Conservation (phyloP, 1,284 basidiomycete species). For the Fomes fomentarius region DNA sequence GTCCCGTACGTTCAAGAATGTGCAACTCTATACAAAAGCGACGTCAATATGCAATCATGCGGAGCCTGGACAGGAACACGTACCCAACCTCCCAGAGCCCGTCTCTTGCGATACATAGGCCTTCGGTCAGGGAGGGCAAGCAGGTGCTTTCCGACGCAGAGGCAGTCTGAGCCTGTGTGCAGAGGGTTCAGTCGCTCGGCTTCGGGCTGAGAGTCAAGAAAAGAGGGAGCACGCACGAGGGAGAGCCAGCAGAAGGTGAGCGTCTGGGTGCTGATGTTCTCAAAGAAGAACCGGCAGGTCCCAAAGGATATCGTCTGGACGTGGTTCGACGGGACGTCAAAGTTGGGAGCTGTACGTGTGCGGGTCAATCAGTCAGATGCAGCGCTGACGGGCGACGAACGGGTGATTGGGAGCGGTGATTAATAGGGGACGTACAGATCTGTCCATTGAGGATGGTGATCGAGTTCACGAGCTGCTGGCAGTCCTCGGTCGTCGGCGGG, state of each 20-base stretch:
- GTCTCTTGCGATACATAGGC: conserved; percentile 21
- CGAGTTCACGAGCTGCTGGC: conserved; percentile 28
- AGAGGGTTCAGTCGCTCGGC: no score
- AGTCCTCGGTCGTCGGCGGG: conserved; percentile 32
- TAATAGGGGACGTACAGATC: conserved; percentile 13
- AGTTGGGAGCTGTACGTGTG: conserved; percentile 28
- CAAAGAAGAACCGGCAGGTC: conserved; percentile 30
- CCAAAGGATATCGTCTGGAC: conserved; percentile 29
- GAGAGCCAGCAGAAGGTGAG: conserved; percentile 25
- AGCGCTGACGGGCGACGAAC: no score
- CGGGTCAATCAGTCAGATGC: not conserved
- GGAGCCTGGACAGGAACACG: conserved; percentile 3
- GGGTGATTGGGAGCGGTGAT: no score
- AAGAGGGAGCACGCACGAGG: conserved; percentile 13
- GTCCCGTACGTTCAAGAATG: no score
- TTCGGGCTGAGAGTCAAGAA: no score
- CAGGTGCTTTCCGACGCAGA: conserved; percentile 24
- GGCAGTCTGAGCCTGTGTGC: conserved; percentile 12
- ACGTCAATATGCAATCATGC: no score
- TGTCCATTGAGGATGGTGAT: conserved; percentile 29
- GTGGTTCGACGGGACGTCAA: conserved; percentile 21
- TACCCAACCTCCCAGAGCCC: conserved; percentile 27
- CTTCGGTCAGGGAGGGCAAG: conserved; percentile 27
- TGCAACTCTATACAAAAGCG: no score
- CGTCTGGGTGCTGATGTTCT: conserved; percentile 22